Evolutionary conservation across 768 basidiomycete genomes (phyloP).

Genomic region (Russula sp.): DNA sequence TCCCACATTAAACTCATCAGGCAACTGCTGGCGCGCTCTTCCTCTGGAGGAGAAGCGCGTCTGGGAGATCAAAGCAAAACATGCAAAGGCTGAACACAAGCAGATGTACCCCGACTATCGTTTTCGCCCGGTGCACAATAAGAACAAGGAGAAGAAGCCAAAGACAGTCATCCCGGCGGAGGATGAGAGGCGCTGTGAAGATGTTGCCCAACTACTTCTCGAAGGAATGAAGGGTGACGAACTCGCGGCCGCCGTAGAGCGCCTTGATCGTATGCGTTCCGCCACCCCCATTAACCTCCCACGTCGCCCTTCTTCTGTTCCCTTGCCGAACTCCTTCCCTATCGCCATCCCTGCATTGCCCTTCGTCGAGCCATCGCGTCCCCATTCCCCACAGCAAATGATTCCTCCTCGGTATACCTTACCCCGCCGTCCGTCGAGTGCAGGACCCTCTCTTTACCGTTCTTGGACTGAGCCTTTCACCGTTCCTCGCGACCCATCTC

Average conservation of each 20-base stretch:
- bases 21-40: constrained; percentile 62
- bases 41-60: constrained; percentile 66
- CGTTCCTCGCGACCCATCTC: constrained; percentile 24
- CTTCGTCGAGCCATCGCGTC: constrained; percentile 24
- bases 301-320: constrained; percentile 30
- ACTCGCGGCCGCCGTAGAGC: constrained; percentile 30
- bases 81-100: constrained; percentile 71
- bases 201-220: constrained; percentile 29
- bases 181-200: constrained; percentile 31
- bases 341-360: constrained; percentile 27
- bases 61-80: constrained; percentile 72
- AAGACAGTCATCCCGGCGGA: constrained; percentile 26
- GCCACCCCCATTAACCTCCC: constrained; percentile 23
- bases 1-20: constrained; percentile 27
- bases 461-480: constrained; percentile 26
- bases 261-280: constrained; percentile 29
- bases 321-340: constrained; percentile 27
- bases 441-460: constrained; percentile 22
- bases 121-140: constrained; percentile 47
- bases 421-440: constrained; percentile 30
- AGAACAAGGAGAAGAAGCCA: constrained; percentile 43
- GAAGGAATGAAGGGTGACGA: constrained; percentile 32
- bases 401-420: constrained; percentile 25
- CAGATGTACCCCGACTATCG: constrained; percentile 63
- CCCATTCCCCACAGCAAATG: constrained; percentile 19